Conservation (phyloP, 495 filamentous ascomycete genomes). For the Stereocaulon alpinum region DNA sequence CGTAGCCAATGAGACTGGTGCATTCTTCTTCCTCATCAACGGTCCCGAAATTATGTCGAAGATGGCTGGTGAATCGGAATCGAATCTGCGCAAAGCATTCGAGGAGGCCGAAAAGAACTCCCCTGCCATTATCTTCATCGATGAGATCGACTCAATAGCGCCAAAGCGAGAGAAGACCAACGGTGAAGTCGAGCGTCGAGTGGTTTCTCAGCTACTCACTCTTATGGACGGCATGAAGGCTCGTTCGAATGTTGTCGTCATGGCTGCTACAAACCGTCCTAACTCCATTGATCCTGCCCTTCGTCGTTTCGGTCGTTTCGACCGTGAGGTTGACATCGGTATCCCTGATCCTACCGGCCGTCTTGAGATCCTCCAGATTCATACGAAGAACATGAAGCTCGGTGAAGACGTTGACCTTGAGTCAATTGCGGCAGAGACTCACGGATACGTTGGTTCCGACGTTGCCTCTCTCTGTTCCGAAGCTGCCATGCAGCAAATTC, state of each 20-base stretch:
- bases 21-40: slow-evolving; percentile 99
- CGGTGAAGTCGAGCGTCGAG: slow-evolving; percentile 95
- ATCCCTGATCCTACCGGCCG: slow-evolving; percentile 97
- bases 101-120: slow-evolving; percentile 99
- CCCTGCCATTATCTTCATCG: slow-evolving; percentile 98
- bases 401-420: slow-evolving; percentile 94
- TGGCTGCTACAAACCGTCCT: slow-evolving; percentile 96
- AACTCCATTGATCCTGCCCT: slow-evolving; percentile 95
- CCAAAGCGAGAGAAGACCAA: slow-evolving; percentile 99
- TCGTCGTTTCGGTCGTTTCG: slow-evolving; percentile 90
- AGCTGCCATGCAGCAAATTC: slow-evolving; percentile 99
- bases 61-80: slow-evolving; percentile 98
- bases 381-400: slow-evolving; percentile 99
- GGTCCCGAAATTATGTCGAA: slow-evolving; percentile 99
- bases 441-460: slow-evolving; percentile 98
- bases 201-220: slow-evolving; percentile 93
- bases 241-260: slow-evolving; percentile 93
- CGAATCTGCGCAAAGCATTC: slow-evolving; percentile 93
- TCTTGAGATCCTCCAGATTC: slow-evolving; percentile 96
- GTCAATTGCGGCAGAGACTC: slow-evolving; percentile 93
- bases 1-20: slow-evolving; percentile 96
- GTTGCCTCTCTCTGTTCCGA: slow-evolving; percentile 97
- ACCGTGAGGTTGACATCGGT: slow-evolving; percentile 96
- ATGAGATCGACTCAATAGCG: slow-evolving; percentile 97
- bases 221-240: slow-evolving; percentile 99